Percentiles rank a stretch among this genome's conserved stretches.
These are phyloP conservation scores for Pontederia paniculata DNA, from an alignment of 176 grass and related monocot species.

Conservation along the genomic window DNA sequence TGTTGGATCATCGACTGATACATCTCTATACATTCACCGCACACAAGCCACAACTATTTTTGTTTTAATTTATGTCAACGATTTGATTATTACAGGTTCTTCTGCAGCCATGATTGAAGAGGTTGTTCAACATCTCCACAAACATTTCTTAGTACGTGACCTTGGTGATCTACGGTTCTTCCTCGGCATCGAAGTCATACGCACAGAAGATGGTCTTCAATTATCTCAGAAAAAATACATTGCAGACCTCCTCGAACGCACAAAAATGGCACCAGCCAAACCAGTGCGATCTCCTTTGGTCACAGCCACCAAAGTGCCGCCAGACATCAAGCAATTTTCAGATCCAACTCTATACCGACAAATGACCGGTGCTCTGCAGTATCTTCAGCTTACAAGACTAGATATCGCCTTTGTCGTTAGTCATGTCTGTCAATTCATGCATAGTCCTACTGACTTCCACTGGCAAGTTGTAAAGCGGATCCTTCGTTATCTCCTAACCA, in stretches of 20 bases:
- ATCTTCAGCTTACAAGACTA: background rate
- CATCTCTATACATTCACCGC: background rate
- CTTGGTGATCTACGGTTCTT: background rate
- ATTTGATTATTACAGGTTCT: background rate
- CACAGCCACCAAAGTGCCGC: background rate
- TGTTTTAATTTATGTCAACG: background rate
- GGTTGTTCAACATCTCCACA: no score
- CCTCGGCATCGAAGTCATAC: background rate
- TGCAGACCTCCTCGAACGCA: background rate
- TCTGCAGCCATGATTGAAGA: background rate
- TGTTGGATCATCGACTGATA: background rate
- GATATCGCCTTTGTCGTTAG: background rate
- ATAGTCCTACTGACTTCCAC: background rate
- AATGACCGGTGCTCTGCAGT: background rate
- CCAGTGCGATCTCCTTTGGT: background rate
- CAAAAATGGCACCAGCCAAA: background rate
- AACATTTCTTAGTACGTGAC: background rate
- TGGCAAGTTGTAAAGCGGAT: no score
- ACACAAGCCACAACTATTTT: background rate
- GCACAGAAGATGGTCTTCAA: background rate
- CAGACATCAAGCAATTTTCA: background rate
- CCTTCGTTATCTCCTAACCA: no score
- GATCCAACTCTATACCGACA: background rate
- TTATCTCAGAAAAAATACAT: background rate
- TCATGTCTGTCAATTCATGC: slow-evolving; percentile 4